Conservation (phyloP, 495 filamentous ascomycete species). For the Parachaetomium inaequale region DNA sequence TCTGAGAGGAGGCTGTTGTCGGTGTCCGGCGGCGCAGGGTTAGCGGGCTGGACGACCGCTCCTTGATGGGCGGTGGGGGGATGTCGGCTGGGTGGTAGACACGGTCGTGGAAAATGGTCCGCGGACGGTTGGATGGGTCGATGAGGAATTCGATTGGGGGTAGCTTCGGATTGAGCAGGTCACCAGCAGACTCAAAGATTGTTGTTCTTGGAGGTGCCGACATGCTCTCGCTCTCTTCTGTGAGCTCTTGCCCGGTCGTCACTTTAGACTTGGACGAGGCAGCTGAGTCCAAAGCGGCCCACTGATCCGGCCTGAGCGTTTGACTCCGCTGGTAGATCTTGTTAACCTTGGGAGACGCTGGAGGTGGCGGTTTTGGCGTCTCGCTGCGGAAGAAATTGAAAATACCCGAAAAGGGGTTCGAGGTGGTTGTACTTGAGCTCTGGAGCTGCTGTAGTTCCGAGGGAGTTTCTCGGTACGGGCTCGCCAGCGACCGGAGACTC, state of each 20-base stretch:
- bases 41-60: conserved; percentile 43
- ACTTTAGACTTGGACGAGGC: conserved; percentile 39
- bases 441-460: conserved; percentile 27
- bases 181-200: conserved; percentile 90
- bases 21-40: conserved; percentile 31
- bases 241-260: conserved; percentile 43
- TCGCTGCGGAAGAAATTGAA: conserved; percentile 60
- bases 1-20: conserved; percentile 12
- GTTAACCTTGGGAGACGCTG: conserved; percentile 47
- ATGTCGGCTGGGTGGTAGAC: conserved; percentile 93
- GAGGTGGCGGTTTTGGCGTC: conserved; percentile 31
- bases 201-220: conserved; percentile 84
- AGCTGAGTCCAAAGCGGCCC: conserved; percentile 35
- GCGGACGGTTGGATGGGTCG: conserved; percentile 74
- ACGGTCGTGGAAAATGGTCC: conserved; percentile 95
- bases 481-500: conserved; percentile 40
- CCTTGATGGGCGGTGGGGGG: conserved; percentile 69
- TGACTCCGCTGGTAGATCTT: conserved; percentile 78
- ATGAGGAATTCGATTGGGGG: conserved; percentile 75
- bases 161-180: conserved; percentile 85
- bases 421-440: conserved; percentile 27
- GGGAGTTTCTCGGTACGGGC: conserved; percentile 20
- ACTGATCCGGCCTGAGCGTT: conserved; percentile 51
- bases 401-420: conserved; percentile 54
- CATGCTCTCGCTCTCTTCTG: conserved; percentile 40